phyloP scores from a whole-genome alignment of 345 rosid genomes.

The Alliaria petiolata region DNA sequence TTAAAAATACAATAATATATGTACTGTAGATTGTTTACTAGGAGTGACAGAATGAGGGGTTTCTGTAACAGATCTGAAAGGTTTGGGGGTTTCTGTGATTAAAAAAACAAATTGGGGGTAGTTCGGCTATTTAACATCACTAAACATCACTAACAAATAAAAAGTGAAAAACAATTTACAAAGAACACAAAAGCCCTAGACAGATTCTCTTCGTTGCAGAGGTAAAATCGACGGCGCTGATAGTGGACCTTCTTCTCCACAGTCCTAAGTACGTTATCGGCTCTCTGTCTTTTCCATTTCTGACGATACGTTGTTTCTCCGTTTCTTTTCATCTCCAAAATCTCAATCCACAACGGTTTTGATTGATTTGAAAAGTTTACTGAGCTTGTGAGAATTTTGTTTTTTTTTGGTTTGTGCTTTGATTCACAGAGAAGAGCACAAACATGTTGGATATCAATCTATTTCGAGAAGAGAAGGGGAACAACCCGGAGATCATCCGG shows the following conservation, averaged over 20 bases:
- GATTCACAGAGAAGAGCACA: neutral
- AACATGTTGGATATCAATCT: slow-evolving; percentile 79
- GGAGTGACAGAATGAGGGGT: neutral
- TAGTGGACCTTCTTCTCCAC: neutral
- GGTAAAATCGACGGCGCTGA: neutral
- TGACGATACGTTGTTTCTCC: neutral
- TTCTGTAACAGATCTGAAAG: neutral
- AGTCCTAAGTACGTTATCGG: neutral
- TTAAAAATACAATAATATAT: no score
- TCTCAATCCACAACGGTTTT: neutral
- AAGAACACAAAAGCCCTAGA: slow-evolving; percentile 9
- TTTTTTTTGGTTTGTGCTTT: neutral
- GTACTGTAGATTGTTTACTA: neutral
- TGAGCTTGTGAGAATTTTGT: neutral
- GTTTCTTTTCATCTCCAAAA: neutral
- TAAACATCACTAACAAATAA: neutral
- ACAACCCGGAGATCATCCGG: slow-evolving; percentile 66
- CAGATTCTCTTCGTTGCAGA: neutral
- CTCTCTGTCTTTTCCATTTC: neutral
- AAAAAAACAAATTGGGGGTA: neutral
- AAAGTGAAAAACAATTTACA: neutral
- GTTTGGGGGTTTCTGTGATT: neutral
- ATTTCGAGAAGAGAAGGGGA: slow-evolving; percentile 69
- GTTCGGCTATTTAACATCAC: neutral
- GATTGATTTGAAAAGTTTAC: neutral